Evolutionary conservation across 148 eudicot species (phyloP).

Genomic region (Nyssa sinensis): DNA sequence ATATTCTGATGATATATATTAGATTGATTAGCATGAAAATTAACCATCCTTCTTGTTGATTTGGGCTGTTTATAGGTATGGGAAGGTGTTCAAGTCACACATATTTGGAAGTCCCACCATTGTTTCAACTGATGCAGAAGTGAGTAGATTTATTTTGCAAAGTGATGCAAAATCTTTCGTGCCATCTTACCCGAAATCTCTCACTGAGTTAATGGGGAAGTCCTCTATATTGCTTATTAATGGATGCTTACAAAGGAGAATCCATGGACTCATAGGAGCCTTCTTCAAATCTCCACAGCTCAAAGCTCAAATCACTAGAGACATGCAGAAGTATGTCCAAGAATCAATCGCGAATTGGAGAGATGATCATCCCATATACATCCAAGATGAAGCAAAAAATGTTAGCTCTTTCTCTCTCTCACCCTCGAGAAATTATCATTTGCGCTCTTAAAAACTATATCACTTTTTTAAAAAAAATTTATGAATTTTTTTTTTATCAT

Average conservation of each 20-base stretch:
- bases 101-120: conserved; percentile 80
- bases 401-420: conserved; percentile 23
- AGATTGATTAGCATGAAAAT: neutral
- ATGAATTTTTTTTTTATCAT: too few species aligned
- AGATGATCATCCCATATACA: conserved; percentile 45
- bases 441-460: too few species aligned
- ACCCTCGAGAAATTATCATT: too few species aligned
- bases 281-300: conserved; percentile 72
- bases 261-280: conserved; percentile 78
- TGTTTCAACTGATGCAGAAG: conserved; percentile 89
- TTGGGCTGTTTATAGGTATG: conserved; percentile 47
- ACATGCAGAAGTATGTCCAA: conserved; percentile 53
- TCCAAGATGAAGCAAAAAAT: conserved; percentile 76
- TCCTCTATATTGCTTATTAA: conserved; percentile 70
- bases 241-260: conserved; percentile 76
- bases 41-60: neutral
- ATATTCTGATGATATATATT: neutral
- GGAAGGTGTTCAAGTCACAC: conserved; percentile 87
- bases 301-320: conserved; percentile 66
- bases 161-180: conserved; percentile 74
- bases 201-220: conserved; percentile 85
- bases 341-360: conserved; percentile 63
- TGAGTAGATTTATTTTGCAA: conserved; percentile 67
- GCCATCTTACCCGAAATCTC: conserved; percentile 85
- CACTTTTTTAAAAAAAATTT: too few species aligned